phyloP scores from a whole-genome alignment of 345 rosid genomes.

The thale cress (Arabidopsis thaliana) region TAIR10.1 NC_003074.8:20647001-20647500 shows the following conservation, averaged over 20 bases:
- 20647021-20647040: background rate
- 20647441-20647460: slow-evolving; percentile 83
- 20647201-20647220: slow-evolving; percentile 91
- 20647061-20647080: background rate
- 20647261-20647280: slow-evolving; percentile 82
- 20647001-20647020: background rate
- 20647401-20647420: slow-evolving; percentile 44
- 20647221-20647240: slow-evolving; percentile 90
- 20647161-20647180: slow-evolving; percentile 73
- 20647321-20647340: slow-evolving; percentile 73
- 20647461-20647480: slow-evolving; percentile 64
- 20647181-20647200: slow-evolving; percentile 90
- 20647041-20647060: background rate
- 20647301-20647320: slow-evolving; percentile 76
- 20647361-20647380: slow-evolving; percentile 57
- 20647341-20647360: slow-evolving; percentile 58
- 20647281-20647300: slow-evolving; percentile 63
- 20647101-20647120: slow-evolving; percentile 1
- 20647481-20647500: slow-evolving; percentile 69
- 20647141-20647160: slow-evolving; percentile 90
- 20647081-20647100: slow-evolving; percentile 11
- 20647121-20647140: slow-evolving; percentile 57
- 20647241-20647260: slow-evolving; percentile 86
- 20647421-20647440: slow-evolving; percentile 51
- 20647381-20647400: slow-evolving; percentile 58